phyloP scores from a whole-genome alignment of 2,329 filamentous ascomycete genomes.

The Sarocladiaceae sp. region DNA sequence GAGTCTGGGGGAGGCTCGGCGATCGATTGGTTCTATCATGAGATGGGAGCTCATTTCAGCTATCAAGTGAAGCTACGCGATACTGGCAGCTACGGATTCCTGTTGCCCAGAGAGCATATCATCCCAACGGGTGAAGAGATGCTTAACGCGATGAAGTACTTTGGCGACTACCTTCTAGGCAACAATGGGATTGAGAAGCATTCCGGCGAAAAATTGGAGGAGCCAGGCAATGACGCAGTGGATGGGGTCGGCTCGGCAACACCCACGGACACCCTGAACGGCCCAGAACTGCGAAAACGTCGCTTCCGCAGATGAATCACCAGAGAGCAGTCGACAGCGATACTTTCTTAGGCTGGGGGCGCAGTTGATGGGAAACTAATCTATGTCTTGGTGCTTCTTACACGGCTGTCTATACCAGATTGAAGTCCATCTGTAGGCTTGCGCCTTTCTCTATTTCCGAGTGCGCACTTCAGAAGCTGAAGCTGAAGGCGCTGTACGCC shows the following conservation, averaged over 20 bases:
- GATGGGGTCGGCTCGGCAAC: neutral
- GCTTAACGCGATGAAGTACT: constrained; percentile 73
- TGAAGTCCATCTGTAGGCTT: neutral
- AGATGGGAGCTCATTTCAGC: constrained; percentile 72
- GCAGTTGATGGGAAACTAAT: too few relatives aligned
- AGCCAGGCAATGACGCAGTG: neutral
- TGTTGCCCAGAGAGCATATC: constrained; percentile 81
- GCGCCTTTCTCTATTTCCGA: neutral
- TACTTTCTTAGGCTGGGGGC: too few relatives aligned
- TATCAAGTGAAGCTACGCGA: constrained; percentile 95
- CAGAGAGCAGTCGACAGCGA: too few relatives aligned
- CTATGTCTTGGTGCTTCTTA: too few relatives aligned
- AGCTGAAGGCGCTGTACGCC: constrained; percentile 36
- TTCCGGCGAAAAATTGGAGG: neutral
- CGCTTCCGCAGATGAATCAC: constrained; percentile 19
- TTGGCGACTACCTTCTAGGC: constrained; percentile 71
- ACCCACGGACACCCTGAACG: constrained; percentile 13
- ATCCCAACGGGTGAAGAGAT: constrained; percentile 85
- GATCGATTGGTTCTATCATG: constrained; percentile 93
- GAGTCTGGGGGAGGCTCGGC: constrained; percentile 78
- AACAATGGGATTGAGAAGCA: constrained; percentile 58
- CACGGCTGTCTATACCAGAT: neutral
- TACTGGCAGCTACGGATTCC: constrained; percentile 88
- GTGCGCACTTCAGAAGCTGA: constrained; percentile 27
- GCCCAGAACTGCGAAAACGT: constrained; percentile 25